A percentile compares a stretch with the other conserved stretches of the same genome.
Evolutionary conservation across 164 flowering plant genomes (phyloP).

Genomic region (Piper betle): DNA sequence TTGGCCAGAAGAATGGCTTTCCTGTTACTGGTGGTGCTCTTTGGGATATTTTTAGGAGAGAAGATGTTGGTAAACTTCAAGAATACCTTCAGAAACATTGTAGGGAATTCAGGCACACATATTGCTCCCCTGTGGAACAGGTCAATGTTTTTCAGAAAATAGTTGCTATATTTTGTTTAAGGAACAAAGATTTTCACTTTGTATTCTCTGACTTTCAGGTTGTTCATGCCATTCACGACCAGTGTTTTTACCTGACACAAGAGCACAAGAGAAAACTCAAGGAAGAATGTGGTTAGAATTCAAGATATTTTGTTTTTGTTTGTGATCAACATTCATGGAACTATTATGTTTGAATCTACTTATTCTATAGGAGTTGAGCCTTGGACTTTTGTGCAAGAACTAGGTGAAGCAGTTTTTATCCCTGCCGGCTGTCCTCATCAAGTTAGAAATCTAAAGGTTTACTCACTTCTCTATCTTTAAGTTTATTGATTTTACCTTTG

Average conservation of each 20-base stretch:
- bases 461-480: background rate
- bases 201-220: constrained; percentile 16
- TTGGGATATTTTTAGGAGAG: constrained; percentile 69
- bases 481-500: too few relatives aligned
- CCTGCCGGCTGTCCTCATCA: constrained; percentile 65
- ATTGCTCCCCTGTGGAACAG: constrained; percentile 17
- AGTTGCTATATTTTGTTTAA: background rate
- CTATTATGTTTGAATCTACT: background rate
- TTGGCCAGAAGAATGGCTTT: background rate
- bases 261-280: constrained; percentile 36
- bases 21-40: constrained; percentile 40
- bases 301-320: background rate
- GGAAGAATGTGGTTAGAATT: constrained; percentile 37
- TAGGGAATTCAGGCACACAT: constrained; percentile 16
- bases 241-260: constrained; percentile 22
- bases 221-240: constrained; percentile 40
- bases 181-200: background rate
- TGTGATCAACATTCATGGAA: background rate
- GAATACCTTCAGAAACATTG: constrained; percentile 16
- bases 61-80: constrained; percentile 43
- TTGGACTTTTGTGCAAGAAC: constrained; percentile 43
- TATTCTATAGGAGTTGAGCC: constrained; percentile 33
- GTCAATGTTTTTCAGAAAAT: constrained; percentile 5
- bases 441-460: constrained; percentile 41
- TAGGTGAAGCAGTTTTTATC: constrained; percentile 50